Base-by-base conservation (phyloP, 768 basidiomycete genomes). In the Macrolepiota dolichaula region DNA sequence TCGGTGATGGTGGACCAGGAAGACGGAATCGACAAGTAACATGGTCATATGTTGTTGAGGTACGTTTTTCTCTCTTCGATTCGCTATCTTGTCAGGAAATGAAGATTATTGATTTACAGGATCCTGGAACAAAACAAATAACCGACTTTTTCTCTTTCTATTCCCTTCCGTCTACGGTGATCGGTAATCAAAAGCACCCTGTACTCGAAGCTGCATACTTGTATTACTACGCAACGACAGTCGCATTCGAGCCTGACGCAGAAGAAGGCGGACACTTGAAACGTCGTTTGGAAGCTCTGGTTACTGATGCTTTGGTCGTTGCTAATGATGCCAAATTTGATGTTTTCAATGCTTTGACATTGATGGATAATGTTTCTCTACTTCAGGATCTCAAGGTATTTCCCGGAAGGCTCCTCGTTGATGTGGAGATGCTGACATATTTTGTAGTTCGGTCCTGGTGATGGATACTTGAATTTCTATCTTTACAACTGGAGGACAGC, bases 121-220 rank as follows among this genome's bases (percentile, higher is more conserved):
- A 98, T 72, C 90, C 92, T 1, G 74, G 83, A 61, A 89, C 90
- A 2, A 85, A 89, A 62, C 81, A 82, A 63, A 88, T 99, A 67
- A 98, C 96, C 1, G 97, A 99, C 75, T 91, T 96, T 70, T 89
- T 98, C 75, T 96, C 96, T 9, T 96, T 98, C 79, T 99, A 97
- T 73, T 92, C 92, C 13, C 85, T 99, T 24, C 96, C 97, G 0
- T 98, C 96, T 4, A 91, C 94, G 1, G 87, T 98, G 63, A 93
- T 98, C 70, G 82, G 85, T 55, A 86, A 85, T 65, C 63, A 79
- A n/a, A 91, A 87, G 65, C 76, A 94, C 69, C 79, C 82, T 19
- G 68, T 85, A 29, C 83, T 99, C 42, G 88, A 99, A 66, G 96
- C 96, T 0, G 96, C 94, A 11, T 99, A 98, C 74, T 80, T 98